These are phyloP conservation scores for Leptographium radiaticola DNA, from an alignment of 2,329 filamentous ascomycete species.

Conservation along the genomic window DNA sequence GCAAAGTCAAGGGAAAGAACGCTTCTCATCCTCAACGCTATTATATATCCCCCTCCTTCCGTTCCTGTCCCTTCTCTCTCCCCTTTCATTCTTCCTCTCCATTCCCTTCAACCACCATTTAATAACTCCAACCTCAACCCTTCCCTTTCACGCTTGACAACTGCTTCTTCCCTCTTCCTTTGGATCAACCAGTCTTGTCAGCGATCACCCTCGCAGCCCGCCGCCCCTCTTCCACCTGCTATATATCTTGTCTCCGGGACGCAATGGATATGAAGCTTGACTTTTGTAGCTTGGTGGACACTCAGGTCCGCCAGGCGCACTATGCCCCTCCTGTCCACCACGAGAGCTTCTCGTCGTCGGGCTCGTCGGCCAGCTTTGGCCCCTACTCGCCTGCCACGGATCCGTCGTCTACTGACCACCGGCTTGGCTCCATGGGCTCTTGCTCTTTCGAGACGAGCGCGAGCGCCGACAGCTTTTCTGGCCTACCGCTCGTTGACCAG, in stretches of 20 bases:
- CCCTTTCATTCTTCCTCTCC: not conserved
- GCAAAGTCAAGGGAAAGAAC: not conserved
- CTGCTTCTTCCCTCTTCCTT: not conserved
- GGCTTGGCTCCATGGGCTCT: conserved; percentile 20
- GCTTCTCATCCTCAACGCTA: not conserved
- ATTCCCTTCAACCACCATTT: not conserved
- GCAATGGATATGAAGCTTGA: not conserved
- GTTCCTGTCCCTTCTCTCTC: not conserved
- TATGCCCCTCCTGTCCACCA: conserved; percentile 8
- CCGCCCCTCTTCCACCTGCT: not conserved
- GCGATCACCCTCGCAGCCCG: no score
- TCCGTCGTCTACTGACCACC: conserved; percentile 22
- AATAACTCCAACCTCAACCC: not conserved
- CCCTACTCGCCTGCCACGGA: conserved; percentile 31
- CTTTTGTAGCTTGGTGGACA: not conserved
- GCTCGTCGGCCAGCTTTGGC: conserved; percentile 23
- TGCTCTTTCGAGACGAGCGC: conserved; percentile 15
- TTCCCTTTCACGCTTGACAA: not conserved
- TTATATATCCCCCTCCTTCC: not conserved
- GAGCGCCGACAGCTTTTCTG: conserved; percentile 12
- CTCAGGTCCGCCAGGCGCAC: not conserved
- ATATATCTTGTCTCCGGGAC: not conserved
- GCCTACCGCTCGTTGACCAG: conserved; percentile 15
- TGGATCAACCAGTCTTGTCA: not conserved
- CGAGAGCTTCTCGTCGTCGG: conserved; percentile 26